Conservation (phyloP, 169 alveolate species). For the Cryptosporidium muris region DNA sequence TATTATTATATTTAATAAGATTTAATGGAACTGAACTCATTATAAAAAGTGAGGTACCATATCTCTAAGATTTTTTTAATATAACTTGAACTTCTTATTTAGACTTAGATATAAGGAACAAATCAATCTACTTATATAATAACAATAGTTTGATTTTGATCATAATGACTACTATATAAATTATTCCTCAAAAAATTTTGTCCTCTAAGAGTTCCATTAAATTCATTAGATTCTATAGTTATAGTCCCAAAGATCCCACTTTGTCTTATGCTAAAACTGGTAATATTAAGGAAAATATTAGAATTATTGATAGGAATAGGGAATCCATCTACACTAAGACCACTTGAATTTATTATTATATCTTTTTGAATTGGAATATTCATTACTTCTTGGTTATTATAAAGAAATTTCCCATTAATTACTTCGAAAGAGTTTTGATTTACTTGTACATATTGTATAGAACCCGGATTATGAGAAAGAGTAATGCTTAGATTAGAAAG, state of each 20-base stretch:
- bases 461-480: constrained; percentile 66
- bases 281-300: constrained; percentile 12
- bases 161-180: constrained; percentile 25
- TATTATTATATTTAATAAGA: too few species aligned
- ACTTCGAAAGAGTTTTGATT: constrained; percentile 9
- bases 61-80: too few species aligned
- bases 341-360: neutral
- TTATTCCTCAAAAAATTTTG: constrained; percentile 16
- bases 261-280: constrained; percentile 40
- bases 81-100: too few species aligned
- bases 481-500: constrained; percentile 12
- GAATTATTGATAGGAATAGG: constrained; percentile 3
- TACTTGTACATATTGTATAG: constrained; percentile 45
- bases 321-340: constrained; percentile 1
- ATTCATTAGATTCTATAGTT: constrained; percentile 27
- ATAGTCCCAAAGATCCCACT: constrained; percentile 59
- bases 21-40: too few species aligned
- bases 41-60: too few species aligned
- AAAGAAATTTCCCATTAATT: constrained; percentile 43
- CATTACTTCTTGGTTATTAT: constrained; percentile 33
- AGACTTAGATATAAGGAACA: too few species aligned
- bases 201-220: constrained; percentile 28
- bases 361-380: constrained; percentile 14
- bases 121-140: neutral
- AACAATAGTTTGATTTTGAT: constrained; percentile 34